Evolutionary conservation across 257 asterid species (phyloP).

Genomic region (Leonotis leonurus): DNA sequence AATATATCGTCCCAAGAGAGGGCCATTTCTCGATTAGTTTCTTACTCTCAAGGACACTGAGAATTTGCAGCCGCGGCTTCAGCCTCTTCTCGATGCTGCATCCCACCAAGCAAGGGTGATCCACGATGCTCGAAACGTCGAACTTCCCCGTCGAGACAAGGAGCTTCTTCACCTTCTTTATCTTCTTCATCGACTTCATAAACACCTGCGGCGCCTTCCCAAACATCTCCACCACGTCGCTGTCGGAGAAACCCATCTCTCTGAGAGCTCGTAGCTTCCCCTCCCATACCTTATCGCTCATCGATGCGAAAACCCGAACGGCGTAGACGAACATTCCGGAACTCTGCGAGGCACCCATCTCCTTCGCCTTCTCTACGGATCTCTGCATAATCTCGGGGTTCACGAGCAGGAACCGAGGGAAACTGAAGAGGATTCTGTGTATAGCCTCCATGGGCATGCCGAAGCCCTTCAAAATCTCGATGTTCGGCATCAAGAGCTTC

Average conservation of each 20-base stretch:
- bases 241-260: slow-evolving; percentile 2
- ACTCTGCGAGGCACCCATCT: not conserved
- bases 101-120: not conserved
- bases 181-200: not conserved
- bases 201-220: not conserved
- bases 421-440: not conserved
- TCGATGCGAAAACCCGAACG: not conserved
- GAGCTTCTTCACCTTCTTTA: not conserved
- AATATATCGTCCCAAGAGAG: not conserved
- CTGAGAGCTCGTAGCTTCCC: not conserved
- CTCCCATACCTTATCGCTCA: not conserved
- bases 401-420: not conserved
- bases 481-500: slow-evolving; percentile 24
- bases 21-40: not conserved
- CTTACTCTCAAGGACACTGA: not conserved
- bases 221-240: not conserved
- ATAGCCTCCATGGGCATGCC: slow-evolving; percentile 9
- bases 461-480: slow-evolving; percentile 26
- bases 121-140: not conserved
- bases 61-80: not conserved
- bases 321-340: not conserved
- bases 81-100: not conserved
- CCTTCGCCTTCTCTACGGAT: not conserved
- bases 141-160: not conserved
- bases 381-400: not conserved